Evolutionary conservation across 306 rosid species (phyloP).

Genomic region (Pueraria montana): DNA sequence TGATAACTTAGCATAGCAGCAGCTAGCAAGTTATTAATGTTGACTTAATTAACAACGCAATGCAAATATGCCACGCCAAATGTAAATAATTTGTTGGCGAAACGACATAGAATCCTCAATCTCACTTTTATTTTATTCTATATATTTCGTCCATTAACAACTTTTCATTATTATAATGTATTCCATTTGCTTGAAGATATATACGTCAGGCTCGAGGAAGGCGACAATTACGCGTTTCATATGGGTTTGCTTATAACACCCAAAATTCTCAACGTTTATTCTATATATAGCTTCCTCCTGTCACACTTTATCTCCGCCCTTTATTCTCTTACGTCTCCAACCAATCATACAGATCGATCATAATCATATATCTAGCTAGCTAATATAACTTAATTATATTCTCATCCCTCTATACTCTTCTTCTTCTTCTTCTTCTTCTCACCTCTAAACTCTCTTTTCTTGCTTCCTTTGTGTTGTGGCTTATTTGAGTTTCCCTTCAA

Average conservation of each 20-base stretch:
- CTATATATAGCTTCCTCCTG: constrained; percentile 36
- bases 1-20: not conserved
- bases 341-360: not conserved
- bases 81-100: not conserved
- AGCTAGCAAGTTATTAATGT: not conserved
- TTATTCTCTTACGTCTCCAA: not conserved
- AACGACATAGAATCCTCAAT: not conserved
- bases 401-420: too few relatives aligned
- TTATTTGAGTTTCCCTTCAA: not conserved
- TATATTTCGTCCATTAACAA: not conserved
- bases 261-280: not conserved
- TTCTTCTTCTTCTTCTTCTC: too few relatives aligned
- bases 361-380: not conserved
- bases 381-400: too few relatives aligned
- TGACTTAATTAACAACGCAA: constrained; percentile 11
- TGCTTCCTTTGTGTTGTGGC: not conserved
- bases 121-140: not conserved
- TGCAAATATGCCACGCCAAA: not conserved
- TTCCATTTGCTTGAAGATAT: not conserved
- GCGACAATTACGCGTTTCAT: constrained; percentile 50
- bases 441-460: not conserved
- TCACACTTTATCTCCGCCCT: constrained; percentile 39
- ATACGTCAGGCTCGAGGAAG: constrained; percentile 28
- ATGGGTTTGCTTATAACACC: not conserved
- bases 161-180: not conserved